Percentiles rank a stretch among this genome's conserved stretches.
These are phyloP conservation scores for Abrus precatorius DNA, from an alignment of 306 rosid genomes.

Conservation along the genomic window DNA sequence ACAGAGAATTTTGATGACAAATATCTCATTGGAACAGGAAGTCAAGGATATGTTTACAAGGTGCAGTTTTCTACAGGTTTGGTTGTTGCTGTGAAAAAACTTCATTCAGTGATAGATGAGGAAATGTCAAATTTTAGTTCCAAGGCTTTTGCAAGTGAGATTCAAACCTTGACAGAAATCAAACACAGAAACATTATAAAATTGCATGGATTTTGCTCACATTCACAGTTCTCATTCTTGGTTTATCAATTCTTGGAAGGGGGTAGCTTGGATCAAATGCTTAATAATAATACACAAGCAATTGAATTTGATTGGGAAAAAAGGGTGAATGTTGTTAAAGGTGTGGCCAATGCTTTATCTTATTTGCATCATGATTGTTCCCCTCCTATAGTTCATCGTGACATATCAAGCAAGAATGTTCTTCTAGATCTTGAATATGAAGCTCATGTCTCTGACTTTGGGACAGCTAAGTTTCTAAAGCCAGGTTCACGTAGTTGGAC, in stretches of 20 bases:
- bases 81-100: conserved; percentile 55
- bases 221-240: conserved; percentile 46
- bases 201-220: conserved; percentile 49
- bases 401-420: conserved; percentile 53
- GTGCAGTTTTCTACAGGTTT: conserved; percentile 31
- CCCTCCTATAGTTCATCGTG: conserved; percentile 51
- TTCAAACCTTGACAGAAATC: conserved; percentile 47
- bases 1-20: conserved; percentile 45
- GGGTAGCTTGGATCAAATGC: conserved; percentile 49
- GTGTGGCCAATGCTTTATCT: conserved; percentile 55
- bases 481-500: conserved; percentile 43
- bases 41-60: conserved; percentile 53
- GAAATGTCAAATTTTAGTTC: conserved; percentile 31
- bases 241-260: conserved; percentile 53
- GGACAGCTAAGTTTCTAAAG: conserved; percentile 46
- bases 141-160: conserved; percentile 47
- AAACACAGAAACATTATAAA: conserved; percentile 52
- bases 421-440: conserved; percentile 50
- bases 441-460: conserved; percentile 55
- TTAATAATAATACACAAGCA: conserved; percentile 37
- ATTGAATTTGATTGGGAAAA: conserved; percentile 49
- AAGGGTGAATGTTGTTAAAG: conserved; percentile 51
- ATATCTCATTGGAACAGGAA: conserved; percentile 47
- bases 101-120: conserved; percentile 40
- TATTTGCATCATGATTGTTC: conserved; percentile 51